Conservation (phyloP, 768 basidiomycete species). For the Mycena leptocephala region DNA sequence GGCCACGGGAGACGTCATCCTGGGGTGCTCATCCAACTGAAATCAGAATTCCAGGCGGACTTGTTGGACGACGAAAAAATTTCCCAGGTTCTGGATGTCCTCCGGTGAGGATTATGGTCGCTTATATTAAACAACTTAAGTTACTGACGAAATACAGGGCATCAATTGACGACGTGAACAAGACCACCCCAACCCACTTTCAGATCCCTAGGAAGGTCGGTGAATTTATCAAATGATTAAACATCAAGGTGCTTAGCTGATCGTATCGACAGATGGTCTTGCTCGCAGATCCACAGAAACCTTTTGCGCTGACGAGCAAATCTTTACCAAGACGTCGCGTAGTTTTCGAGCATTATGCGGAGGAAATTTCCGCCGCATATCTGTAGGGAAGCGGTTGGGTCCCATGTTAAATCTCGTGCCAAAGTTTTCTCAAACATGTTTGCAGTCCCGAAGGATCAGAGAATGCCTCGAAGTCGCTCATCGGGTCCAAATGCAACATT, state of each 20-base stretch:
- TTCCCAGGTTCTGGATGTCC: neutral
- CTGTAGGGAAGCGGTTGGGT: too few species aligned
- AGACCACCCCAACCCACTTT: neutral
- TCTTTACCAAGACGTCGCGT: neutral
- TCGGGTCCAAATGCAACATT: too few species aligned
- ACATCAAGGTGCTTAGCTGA: neutral
- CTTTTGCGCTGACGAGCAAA: conserved; percentile 17
- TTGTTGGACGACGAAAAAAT: neutral
- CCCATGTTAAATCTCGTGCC: too few species aligned
- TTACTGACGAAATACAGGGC: neutral
- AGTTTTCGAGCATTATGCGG: neutral
- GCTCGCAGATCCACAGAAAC: neutral
- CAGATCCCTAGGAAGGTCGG: conserved; percentile 16
- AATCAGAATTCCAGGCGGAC: neutral
- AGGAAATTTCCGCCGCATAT: neutral
- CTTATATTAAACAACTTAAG: too few species aligned
- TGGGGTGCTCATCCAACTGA: conserved; percentile 22
- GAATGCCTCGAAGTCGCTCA: too few species aligned
- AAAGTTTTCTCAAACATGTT: too few species aligned
- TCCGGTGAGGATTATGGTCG: conserved; percentile 14
- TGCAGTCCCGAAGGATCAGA: too few species aligned
- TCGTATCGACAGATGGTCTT: neutral
- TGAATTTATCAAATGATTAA: neutral
- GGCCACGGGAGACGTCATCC: neutral
- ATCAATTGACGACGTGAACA: conserved; percentile 10